These are phyloP conservation scores for Thielaviopsis punctulata DNA, from an alignment of 2,329 filamentous ascomycete genomes.

Conservation along the genomic window DNA sequence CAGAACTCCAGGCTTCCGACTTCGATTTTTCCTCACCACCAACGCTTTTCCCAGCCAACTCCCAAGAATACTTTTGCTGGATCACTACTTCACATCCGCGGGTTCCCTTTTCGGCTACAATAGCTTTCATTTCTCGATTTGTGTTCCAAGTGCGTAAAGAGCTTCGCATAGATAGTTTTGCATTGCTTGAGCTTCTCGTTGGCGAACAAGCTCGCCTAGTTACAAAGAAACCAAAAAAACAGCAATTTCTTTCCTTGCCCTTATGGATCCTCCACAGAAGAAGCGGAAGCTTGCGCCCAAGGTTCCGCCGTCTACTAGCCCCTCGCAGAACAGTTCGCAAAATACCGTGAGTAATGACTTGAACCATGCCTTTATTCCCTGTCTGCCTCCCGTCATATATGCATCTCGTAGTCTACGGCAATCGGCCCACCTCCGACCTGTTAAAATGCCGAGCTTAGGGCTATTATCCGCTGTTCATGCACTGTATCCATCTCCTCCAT, in stretches of 20 bases:
- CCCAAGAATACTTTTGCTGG: neutral
- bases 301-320: slow-evolving; percentile 13
- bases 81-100: neutral
- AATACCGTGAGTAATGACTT: slow-evolving; percentile 9
- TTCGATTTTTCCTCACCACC: neutral
- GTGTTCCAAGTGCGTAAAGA: neutral
- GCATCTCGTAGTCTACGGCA: neutral
- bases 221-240: no score
- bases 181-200: neutral
- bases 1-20: neutral
- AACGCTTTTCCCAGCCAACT: neutral
- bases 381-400: neutral
- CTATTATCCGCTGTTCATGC: neutral
- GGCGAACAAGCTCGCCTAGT: neutral
- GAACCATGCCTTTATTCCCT: neutral
- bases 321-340: slow-evolving; percentile 7
- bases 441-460: neutral
- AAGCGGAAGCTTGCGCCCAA: slow-evolving; percentile 29
- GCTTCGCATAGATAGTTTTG: neutral
- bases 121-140: neutral
- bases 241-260: neutral
- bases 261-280: slow-evolving; percentile 27
- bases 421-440: neutral
- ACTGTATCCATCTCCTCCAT: neutral
- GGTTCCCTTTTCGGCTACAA: neutral